phyloP scores from a whole-genome alignment of 176 grass and related monocot species.

The Ensete ventricosum region DNA sequence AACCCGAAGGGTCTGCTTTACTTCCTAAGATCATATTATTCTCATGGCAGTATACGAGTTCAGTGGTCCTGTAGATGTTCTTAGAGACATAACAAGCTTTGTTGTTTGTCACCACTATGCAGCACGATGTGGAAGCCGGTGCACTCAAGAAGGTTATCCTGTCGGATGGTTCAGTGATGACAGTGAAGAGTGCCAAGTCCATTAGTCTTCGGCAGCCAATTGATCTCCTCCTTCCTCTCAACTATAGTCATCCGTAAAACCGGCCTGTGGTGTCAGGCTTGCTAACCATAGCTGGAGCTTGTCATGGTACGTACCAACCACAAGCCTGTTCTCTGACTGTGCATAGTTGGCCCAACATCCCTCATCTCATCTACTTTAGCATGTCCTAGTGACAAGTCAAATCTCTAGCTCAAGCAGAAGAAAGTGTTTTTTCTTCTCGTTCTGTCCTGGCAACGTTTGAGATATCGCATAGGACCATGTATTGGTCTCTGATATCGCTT shows the following conservation, averaged over 20 bases:
- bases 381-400: constrained; percentile 59
- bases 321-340: constrained; percentile 75
- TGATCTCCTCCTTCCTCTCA: constrained; percentile 66
- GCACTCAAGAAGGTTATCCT: constrained; percentile 82
- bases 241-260: constrained; percentile 50
- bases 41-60: too few species aligned
- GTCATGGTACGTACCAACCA: constrained; percentile 44
- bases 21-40: too few species aligned
- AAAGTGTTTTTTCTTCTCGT: constrained; percentile 50
- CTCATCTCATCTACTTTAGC: constrained; percentile 57
- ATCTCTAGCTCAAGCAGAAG: constrained; percentile 66
- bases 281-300: constrained; percentile 58
- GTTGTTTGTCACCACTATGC: constrained; percentile 6
- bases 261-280: constrained; percentile 28
- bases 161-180: constrained; percentile 75
- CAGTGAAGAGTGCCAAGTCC: constrained; percentile 67
- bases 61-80: too few species aligned
- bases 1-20: too few species aligned
- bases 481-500: constrained; percentile 68
- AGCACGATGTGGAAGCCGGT: constrained; percentile 95
- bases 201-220: constrained; percentile 71
- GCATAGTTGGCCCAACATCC: constrained; percentile 57
- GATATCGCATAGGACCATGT: constrained; percentile 15
- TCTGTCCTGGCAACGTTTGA: constrained; percentile 21
- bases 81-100: too few species aligned